Conservation (phyloP, 441 rosid species). For the Populus tomentosa region DNA sequence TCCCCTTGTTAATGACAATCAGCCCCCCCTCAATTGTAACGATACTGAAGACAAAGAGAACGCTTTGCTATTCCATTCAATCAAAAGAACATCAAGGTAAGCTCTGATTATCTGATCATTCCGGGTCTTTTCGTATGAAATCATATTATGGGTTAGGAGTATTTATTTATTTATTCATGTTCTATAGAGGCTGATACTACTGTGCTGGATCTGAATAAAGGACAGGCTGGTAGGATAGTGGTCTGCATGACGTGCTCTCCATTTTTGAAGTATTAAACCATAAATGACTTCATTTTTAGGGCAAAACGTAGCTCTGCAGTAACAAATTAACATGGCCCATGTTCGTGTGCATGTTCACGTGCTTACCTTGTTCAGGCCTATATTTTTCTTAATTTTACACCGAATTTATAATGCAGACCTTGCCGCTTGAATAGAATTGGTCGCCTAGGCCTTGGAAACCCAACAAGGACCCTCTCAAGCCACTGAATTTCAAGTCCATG, state of each 20-base stretch:
- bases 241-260: neutral
- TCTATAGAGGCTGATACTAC: neutral
- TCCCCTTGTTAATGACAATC: neutral
- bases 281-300: neutral
- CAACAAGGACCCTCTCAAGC: conserved; percentile 29
- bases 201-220: neutral
- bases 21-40: neutral
- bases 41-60: neutral
- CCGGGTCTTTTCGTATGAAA: neutral
- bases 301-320: neutral
- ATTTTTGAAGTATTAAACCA: neutral
- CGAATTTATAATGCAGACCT: conserved; percentile 17
- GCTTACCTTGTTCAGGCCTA: neutral
- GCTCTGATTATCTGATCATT: neutral
- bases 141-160: neutral
- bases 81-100: neutral
- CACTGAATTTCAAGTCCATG: conserved; percentile 21
- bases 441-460: conserved; percentile 31
- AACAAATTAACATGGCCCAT: neutral
- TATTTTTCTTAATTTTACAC: neutral
- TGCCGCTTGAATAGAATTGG: conserved; percentile 7
- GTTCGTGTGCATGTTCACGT: conserved; percentile 5
- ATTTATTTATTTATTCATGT: too few species aligned
- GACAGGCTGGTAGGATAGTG: neutral
- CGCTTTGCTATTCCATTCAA: neutral